phyloP scores from a whole-genome alignment of 108 stramenopile species.

The Asterionellopsis glacialis region DNA sequence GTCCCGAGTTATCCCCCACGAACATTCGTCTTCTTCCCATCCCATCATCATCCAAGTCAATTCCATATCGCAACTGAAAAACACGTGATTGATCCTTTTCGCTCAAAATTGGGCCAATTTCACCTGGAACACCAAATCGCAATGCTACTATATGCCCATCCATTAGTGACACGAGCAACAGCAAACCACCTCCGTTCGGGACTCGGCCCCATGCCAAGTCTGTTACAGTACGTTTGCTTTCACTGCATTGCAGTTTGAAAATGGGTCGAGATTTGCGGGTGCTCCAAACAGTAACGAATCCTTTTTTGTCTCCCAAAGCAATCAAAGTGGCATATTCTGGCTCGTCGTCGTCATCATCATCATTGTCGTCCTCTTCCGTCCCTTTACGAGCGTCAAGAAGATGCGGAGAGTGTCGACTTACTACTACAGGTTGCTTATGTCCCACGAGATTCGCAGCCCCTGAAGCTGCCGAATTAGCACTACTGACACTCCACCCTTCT shows the following conservation, averaged over 20 bases:
- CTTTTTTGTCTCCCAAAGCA: conserved; percentile 79
- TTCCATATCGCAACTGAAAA: conserved; percentile 76
- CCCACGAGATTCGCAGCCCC: conserved; percentile 89
- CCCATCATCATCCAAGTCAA: conserved; percentile 42
- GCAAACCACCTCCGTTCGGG: conserved; percentile 21
- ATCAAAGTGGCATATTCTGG: conserved; percentile 78
- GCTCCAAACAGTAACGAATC: conserved; percentile 87
- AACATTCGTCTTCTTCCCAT: conserved; percentile 25
- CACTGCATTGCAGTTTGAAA: conserved; percentile 84
- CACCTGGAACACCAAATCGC: conserved; percentile 57
- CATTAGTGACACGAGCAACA: conserved; percentile 71
- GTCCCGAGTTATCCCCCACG: conserved; percentile 64
- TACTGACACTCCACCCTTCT: conserved; percentile 79
- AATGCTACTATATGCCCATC: conserved; percentile 82
- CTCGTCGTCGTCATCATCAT: conserved; percentile 31
- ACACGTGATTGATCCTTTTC: conserved; percentile 45
- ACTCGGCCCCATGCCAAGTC: conserved; percentile 73
- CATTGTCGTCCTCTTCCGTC: conserved; percentile 23
- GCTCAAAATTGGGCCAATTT: conserved; percentile 65
- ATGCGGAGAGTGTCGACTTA: conserved; percentile 72
- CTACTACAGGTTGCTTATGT: conserved; percentile 86
- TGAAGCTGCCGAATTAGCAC: conserved; percentile 25
- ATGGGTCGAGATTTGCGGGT: conserved; percentile 63
- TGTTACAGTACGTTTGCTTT: conserved; percentile 77
- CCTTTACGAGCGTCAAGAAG: conserved; percentile 41